phyloP scores from a whole-genome alignment of 2,329 filamentous ascomycete species.

The Cryphonectria parasitica region DNA sequence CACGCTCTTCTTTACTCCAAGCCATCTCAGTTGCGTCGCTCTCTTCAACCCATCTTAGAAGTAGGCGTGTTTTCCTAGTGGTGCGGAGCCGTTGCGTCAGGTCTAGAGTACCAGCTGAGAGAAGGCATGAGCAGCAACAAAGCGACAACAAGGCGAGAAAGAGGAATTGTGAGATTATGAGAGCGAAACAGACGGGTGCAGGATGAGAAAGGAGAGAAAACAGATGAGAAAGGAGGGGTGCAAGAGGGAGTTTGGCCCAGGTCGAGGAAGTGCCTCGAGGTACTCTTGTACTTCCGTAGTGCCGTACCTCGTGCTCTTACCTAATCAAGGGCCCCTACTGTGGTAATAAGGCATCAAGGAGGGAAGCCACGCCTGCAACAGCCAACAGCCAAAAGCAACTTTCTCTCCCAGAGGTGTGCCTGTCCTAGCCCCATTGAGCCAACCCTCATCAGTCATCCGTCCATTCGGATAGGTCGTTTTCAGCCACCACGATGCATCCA shows the following conservation, averaged over 20 bases:
- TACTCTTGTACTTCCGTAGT: constrained; percentile 6
- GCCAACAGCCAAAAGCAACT: neutral
- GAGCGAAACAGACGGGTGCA: neutral
- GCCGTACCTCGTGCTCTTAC: constrained; percentile 10
- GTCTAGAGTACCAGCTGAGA: constrained; percentile 1
- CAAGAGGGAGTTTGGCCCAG: constrained; percentile 9
- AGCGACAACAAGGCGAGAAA: neutral
- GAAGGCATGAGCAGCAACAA: neutral
- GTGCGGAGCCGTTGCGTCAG: constrained; percentile 5
- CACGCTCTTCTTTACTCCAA: neutral
- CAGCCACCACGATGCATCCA: neutral
- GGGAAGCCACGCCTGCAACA: constrained; percentile 1
- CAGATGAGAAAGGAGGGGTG: constrained; percentile 3
- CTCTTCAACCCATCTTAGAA: neutral
- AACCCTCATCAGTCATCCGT: neutral
- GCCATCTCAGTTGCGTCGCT: neutral
- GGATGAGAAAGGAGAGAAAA: neutral
- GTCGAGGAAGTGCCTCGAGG: constrained; percentile 9
- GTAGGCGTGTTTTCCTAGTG: neutral
- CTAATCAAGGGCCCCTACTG: constrained; percentile 6
- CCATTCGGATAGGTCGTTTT: neutral
- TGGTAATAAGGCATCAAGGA: neutral
- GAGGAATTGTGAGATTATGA: neutral
- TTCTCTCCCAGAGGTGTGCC: too few species aligned
- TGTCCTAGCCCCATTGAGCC: neutral